A percentile compares a stretch with the other conserved stretches of the same genome.
Evolutionary conservation across 768 basidiomycete genomes (phyloP).

Genomic region (Coprinopsis sp.): DNA sequence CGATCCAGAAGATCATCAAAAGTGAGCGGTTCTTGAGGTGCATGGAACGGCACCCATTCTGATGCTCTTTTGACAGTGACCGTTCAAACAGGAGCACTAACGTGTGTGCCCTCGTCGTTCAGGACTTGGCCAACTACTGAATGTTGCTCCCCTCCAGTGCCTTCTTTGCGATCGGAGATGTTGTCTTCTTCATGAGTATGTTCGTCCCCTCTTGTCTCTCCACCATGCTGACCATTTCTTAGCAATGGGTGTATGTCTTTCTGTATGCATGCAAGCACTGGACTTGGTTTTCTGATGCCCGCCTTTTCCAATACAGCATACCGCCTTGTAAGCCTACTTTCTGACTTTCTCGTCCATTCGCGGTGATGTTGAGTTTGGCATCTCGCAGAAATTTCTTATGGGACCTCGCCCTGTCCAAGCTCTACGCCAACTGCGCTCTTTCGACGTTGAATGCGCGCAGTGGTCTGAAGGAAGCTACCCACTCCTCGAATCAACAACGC

Average conservation of each 20-base stretch:
- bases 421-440: slow-evolving; percentile 45
- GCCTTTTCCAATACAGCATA: slow-evolving; percentile 25
- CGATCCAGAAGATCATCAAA: slow-evolving; percentile 33
- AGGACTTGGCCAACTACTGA: neutral
- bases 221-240: slow-evolving; percentile 4
- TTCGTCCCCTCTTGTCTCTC: slow-evolving; percentile 4
- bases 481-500: too few species aligned
- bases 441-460: slow-evolving; percentile 46
- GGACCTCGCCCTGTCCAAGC: slow-evolving; percentile 44
- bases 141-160: slow-evolving; percentile 20
- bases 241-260: slow-evolving; percentile 30
- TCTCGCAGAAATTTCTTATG: slow-evolving; percentile 40
- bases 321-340: slow-evolving; percentile 33
- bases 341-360: neutral
- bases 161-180: slow-evolving; percentile 37
- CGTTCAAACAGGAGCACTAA: slow-evolving; percentile 40
- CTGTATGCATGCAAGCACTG: neutral
- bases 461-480: slow-evolving; percentile 20
- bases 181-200: slow-evolving; percentile 43
- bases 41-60: neutral
- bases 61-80: slow-evolving; percentile 25
- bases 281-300: neutral
- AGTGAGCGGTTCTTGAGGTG: slow-evolving; percentile 14
- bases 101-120: slow-evolving; percentile 17
- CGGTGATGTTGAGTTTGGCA: too few species aligned